Base-by-base conservation (phyloP, 495 filamentous ascomycete genomes). In the Aspergillus ostianus region DNA sequence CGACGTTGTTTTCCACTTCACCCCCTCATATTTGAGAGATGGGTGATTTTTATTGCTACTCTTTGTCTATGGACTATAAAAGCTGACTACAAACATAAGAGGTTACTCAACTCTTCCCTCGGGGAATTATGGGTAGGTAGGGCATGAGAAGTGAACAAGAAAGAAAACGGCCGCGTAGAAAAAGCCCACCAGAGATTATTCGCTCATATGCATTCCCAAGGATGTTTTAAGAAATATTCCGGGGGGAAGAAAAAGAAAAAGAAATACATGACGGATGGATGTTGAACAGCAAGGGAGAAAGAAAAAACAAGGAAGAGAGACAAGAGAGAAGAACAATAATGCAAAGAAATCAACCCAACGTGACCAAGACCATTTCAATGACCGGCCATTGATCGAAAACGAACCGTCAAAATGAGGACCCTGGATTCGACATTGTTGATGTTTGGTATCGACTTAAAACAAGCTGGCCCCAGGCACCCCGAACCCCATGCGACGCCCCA, bases 161-260 rank as follows among this genome's bases (percentile, higher is more conserved):
- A 15, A 41, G 4, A 41, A 41, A 41, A 41, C 1, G 12, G 36
- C 8, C 36, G 12, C 36, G 36, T 41, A 41, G 36, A 41, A 17
- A 41, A 15, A 15, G 9, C 36, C 36, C 13, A 41, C 36, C 36
- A 41, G 36, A 58, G 61, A 52, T 51, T 32, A 62, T 49, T 53
- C 59, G 61, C 59, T 67, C 59, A 60, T 56, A 67, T 57, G 61
- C 61, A 64, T 64, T 64, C 53, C 50, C 49, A 45, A 59, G 32
- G 30, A 51, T 54, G 26, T 51, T 49, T 20, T 29, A 56, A 29
- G 44, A 63, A 48, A 32, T 19, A 44, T 23, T 47, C 60, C 48
- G 20, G 46, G 17, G 32, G 13, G 47, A 45, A 15, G 26, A 36
- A 27, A 21, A 54, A 6, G 15, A 18, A 56, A 19, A 32, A 30